Percentiles rank a stretch among this genome's conserved stretches.
These are phyloP conservation scores for Pythium scleroteichum DNA, from an alignment of 352 stramenopile species.

Conservation along the genomic window DNA sequence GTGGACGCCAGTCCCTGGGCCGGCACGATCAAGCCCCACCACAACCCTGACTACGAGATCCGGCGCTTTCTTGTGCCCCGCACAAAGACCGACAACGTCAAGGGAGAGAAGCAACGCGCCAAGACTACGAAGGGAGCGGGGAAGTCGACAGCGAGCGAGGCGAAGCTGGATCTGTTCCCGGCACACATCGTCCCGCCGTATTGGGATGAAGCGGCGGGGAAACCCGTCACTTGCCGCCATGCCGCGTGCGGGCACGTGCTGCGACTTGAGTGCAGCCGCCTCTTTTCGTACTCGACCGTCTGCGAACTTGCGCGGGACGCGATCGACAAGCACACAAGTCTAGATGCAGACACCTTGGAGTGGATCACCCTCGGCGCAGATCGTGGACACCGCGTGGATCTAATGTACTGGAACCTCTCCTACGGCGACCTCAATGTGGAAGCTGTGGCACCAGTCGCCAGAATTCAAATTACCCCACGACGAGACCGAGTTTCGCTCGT, in stretches of 20 bases:
- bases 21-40: too few species aligned
- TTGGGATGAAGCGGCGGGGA: background rate
- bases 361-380: background rate
- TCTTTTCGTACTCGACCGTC: background rate
- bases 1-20: background rate
- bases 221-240: background rate
- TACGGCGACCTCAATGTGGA: conserved; percentile 4
- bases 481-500: too few species aligned
- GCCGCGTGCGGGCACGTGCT: background rate
- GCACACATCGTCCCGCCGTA: background rate
- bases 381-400: background rate
- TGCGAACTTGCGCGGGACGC: background rate
- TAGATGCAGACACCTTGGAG: background rate
- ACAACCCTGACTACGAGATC: conserved; percentile 6
- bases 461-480: too few species aligned
- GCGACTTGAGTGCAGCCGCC: background rate
- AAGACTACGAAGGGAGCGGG: too few species aligned
- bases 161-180: conserved; percentile 4
- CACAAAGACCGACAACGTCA: background rate
- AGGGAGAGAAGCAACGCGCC: too few species aligned
- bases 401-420: background rate
- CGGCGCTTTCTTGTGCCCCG: conserved; percentile 1
- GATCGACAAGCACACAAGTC: background rate
- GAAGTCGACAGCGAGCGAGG: too few species aligned
- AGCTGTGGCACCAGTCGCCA: conserved; percentile 6